Conservation (phyloP, 176 grass and related monocot genomes). For the Metroxylon sagu region DNA sequence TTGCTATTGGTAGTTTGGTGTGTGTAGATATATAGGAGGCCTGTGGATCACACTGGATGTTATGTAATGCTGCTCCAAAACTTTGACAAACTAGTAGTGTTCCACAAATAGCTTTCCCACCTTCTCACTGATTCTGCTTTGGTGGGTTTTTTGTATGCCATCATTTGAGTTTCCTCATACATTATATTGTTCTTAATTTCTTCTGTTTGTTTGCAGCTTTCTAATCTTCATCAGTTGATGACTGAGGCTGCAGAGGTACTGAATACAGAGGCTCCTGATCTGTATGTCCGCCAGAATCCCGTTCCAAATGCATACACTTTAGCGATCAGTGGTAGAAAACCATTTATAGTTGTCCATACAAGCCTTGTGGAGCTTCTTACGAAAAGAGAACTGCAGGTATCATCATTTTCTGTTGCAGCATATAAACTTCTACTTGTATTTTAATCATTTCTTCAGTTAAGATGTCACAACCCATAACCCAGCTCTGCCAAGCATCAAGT, state of each 20-base stretch:
- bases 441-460: too few species aligned
- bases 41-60: too few species aligned
- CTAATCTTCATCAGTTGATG: constrained; percentile 60
- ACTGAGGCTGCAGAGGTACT: constrained; percentile 50
- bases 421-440: background rate
- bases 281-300: constrained; percentile 85
- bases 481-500: too few species aligned
- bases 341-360: constrained; percentile 87
- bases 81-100: too few species aligned
- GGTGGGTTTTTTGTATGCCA: too few species aligned
- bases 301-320: constrained; percentile 88
- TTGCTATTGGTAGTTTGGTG: too few species aligned
- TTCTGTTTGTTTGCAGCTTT: constrained; percentile 34
- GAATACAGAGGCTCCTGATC: constrained; percentile 75
- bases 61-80: too few species aligned
- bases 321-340: constrained; percentile 80
- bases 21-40: too few species aligned
- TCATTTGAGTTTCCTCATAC: too few species aligned
- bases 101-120: too few species aligned
- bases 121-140: too few species aligned
- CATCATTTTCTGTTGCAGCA: background rate
- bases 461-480: too few species aligned
- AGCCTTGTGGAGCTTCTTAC: constrained; percentile 89
- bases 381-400: constrained; percentile 78
- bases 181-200: background rate